phyloP scores from a whole-genome alignment of 2,329 filamentous ascomycete species.

The Colletotrichum horii region DNA sequence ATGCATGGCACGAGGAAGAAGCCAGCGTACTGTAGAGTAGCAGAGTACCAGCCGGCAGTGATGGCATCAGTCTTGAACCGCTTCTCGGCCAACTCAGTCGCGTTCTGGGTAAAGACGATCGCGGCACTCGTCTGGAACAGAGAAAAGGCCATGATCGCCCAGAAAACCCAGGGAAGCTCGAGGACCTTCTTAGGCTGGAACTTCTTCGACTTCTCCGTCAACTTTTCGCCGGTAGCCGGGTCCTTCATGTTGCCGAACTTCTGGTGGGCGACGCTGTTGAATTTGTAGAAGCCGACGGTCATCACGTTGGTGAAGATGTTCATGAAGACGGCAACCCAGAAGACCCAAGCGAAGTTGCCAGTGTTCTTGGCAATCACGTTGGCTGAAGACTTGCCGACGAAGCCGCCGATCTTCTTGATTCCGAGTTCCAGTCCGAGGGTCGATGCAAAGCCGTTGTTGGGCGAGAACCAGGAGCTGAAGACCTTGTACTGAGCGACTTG shows the following conservation, averaged over 20 bases:
- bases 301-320: constrained; percentile 66
- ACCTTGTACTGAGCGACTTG: constrained; percentile 70
- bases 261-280: constrained; percentile 55
- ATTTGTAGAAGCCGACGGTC: constrained; percentile 59
- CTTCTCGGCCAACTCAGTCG: constrained; percentile 65
- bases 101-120: constrained; percentile 59
- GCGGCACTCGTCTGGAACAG: constrained; percentile 64
- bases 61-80: constrained; percentile 60
- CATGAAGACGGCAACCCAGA: constrained; percentile 67
- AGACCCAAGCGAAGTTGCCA: constrained; percentile 66
- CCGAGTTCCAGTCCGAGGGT: constrained; percentile 65
- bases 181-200: constrained; percentile 62
- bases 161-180: constrained; percentile 64
- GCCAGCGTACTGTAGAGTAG: constrained; percentile 56
- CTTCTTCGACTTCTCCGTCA: constrained; percentile 65
- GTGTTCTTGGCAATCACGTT: constrained; percentile 63
- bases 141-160: constrained; percentile 59
- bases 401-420: constrained; percentile 65
- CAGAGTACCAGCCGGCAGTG: constrained; percentile 65
- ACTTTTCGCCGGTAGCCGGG: constrained; percentile 60
- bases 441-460: constrained; percentile 65
- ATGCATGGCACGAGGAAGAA: constrained; percentile 65
- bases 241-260: constrained; percentile 54
- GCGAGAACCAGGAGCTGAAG: constrained; percentile 69
- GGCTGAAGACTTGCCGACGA: constrained; percentile 64